Evolutionary conservation across 805 yeast genomes (phyloP).

Genomic region (Zygosaccharomyces bailii): DNA sequence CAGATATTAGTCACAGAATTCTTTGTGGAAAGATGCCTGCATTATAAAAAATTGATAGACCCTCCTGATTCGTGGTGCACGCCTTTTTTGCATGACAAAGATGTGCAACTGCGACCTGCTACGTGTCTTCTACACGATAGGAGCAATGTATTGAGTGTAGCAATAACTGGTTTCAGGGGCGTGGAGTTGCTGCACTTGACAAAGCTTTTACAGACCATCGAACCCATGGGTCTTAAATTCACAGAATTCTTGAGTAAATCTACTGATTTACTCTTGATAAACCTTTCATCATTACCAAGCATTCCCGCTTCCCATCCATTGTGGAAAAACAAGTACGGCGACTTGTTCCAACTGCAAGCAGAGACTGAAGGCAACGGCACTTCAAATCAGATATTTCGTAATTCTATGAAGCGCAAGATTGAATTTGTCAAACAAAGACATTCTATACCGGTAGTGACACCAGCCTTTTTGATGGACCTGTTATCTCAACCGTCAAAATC

Average conservation of each 20-base stretch:
- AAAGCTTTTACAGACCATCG: slow-evolving; percentile 54
- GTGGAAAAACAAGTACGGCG: slow-evolving; percentile 33
- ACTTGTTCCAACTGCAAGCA: slow-evolving; percentile 21
- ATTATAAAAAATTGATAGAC: slow-evolving; percentile 44
- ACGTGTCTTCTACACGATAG: slow-evolving; percentile 17
- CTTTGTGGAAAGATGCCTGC: slow-evolving; percentile 72
- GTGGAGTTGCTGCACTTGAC: slow-evolving; percentile 68
- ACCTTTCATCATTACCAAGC: slow-evolving; percentile 29
- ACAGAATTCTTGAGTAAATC: slow-evolving; percentile 28
- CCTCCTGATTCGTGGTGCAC: slow-evolving; percentile 60
- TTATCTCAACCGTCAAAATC: slow-evolving; percentile 16
- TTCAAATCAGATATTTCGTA: slow-evolving; percentile 28
- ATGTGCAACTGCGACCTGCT: slow-evolving; percentile 32
- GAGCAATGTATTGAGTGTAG: slow-evolving; percentile 35
- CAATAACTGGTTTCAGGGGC: slow-evolving; percentile 74
- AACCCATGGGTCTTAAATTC: slow-evolving; percentile 34
- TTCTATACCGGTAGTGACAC: slow-evolving; percentile 33
- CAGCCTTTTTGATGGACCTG: slow-evolving; percentile 31
- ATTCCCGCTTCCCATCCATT: slow-evolving; percentile 27
- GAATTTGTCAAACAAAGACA: slow-evolving; percentile 32
- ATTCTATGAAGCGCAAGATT: slow-evolving; percentile 35
- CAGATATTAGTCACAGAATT: slow-evolving; percentile 63
- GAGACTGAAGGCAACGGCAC: slow-evolving; percentile 13
- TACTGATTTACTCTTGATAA: slow-evolving; percentile 32
- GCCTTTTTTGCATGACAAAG: slow-evolving; percentile 40